phyloP scores from a whole-genome alignment of 371 early-diverging fungal genomes.

The Rhizomucor pusillus region DNA sequence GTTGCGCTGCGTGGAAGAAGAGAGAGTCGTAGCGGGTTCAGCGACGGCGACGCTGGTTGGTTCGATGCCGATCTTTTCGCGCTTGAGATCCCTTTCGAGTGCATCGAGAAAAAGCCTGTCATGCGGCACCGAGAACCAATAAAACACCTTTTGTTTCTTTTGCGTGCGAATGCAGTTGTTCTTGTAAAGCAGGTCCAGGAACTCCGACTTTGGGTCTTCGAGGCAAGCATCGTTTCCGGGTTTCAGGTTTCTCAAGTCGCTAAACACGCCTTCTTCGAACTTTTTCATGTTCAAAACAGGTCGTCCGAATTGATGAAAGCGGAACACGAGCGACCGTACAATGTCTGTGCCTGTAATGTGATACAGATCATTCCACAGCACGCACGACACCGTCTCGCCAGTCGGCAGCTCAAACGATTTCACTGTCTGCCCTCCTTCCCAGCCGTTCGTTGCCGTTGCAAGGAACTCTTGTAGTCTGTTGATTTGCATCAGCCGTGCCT shows the following conservation, averaged over 20 bases:
- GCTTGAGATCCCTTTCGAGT: slow-evolving; percentile 96
- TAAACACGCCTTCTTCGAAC: slow-evolving; percentile 99
- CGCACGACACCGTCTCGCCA: slow-evolving; percentile 88
- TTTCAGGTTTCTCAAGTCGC: slow-evolving; percentile 96
- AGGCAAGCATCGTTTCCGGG: slow-evolving; percentile 96
- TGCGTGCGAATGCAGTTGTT: slow-evolving; percentile 99
- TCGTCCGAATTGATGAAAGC: slow-evolving; percentile 91
- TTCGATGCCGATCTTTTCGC: slow-evolving; percentile 83
- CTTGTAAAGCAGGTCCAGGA: slow-evolving; percentile 97
- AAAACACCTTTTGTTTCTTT: slow-evolving; percentile 99
- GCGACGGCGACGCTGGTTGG: slow-evolving; percentile 71
- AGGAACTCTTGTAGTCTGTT: slow-evolving; percentile 57
- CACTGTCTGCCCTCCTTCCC: slow-evolving; percentile 52
- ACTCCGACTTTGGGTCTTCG: slow-evolving; percentile 96
- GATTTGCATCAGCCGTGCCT: slow-evolving; percentile 36
- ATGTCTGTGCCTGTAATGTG: slow-evolving; percentile 99
- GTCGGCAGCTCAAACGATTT: slow-evolving; percentile 72
- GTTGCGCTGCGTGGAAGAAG: slow-evolving; percentile 58
- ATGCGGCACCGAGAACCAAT: slow-evolving; percentile 98
- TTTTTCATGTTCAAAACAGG: slow-evolving; percentile 95
- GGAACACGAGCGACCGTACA: slow-evolving; percentile 90
- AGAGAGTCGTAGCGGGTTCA: slow-evolving; percentile 58
- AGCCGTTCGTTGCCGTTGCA: slow-evolving; percentile 57
- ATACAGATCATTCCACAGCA: slow-evolving; percentile 88
- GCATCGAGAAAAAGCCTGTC: slow-evolving; percentile 97